Conservation (phyloP, 2,329 filamentous ascomycete species). For the Drechslerella stenobrocha region DNA sequence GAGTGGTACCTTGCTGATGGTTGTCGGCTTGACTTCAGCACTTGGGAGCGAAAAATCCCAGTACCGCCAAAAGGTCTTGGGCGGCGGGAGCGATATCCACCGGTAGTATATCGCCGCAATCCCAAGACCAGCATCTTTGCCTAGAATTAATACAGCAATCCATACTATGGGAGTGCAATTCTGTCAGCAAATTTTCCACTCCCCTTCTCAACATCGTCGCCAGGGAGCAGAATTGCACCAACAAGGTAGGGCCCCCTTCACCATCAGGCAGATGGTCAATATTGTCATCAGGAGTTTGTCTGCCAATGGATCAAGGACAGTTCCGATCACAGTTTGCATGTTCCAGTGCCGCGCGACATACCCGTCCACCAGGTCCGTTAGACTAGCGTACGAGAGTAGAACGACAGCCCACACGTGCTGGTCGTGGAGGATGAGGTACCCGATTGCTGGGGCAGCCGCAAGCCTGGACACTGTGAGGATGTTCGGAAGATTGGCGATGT, state of each 20-base stretch:
- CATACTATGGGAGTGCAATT: conserved; percentile 64
- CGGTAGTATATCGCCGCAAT: conserved; percentile 91
- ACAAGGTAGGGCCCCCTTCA: conserved; percentile 77
- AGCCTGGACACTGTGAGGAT: conserved; percentile 86
- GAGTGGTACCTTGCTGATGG: conserved; percentile 69
- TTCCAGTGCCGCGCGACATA: conserved; percentile 89
- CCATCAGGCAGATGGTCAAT: conserved; percentile 78
- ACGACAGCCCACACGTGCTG: conserved; percentile 76
- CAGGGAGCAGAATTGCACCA: conserved; percentile 1
- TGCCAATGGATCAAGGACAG: conserved; percentile 93
- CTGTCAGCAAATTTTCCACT: conserved; percentile 13
- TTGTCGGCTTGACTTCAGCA: conserved; percentile 80
- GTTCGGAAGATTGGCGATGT: conserved; percentile 97
- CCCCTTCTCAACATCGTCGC: no score
- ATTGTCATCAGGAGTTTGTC: conserved; percentile 97
- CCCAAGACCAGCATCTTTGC: conserved; percentile 79
- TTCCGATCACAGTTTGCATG: conserved; percentile 88
- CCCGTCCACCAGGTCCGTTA: conserved; percentile 90
- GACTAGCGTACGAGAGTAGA: conserved; percentile 87
- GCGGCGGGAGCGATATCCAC: conserved; percentile 88
- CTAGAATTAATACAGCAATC: conserved; percentile 86
- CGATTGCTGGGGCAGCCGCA: conserved; percentile 77
- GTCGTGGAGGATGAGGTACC: conserved; percentile 84
- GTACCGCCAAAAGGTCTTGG: conserved; percentile 88
- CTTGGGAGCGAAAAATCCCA: conserved; percentile 96